phyloP scores from a whole-genome alignment of 169 alveolate genomes.

The Amoebophrya sp. region DNA sequence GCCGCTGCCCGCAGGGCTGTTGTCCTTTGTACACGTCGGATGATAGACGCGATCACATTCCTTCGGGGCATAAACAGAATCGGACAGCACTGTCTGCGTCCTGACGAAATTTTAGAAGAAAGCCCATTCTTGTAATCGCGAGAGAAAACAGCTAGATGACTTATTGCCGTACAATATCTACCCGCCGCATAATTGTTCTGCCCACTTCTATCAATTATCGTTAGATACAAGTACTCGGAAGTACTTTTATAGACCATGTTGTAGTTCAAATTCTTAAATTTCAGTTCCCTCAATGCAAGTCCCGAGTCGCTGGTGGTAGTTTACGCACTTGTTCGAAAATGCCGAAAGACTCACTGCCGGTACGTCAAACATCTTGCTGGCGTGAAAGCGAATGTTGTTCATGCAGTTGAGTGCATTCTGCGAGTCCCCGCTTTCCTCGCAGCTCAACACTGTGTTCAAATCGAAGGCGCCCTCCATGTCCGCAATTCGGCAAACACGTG shows the following conservation, averaged over 20 bases:
- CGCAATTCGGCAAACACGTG: not conserved
- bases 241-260: no score
- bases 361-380: not conserved
- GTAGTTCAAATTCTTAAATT: no score
- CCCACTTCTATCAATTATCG: no score
- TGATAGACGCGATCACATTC: not conserved
- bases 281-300: no score
- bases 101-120: no score
- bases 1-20: not conserved
- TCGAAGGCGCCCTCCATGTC: not conserved
- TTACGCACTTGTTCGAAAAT: not conserved
- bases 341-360: not conserved
- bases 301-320: no score
- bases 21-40: not conserved
- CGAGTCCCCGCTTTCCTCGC: not conserved
- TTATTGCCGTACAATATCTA: no score
- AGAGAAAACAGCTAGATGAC: no score
- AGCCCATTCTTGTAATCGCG: no score
- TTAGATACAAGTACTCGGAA: no score
- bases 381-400: not conserved
- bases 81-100: not conserved
- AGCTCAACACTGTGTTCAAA: not conserved
- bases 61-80: not conserved
- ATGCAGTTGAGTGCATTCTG: not conserved
- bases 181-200: no score